These are phyloP conservation scores for Fusarium cyanostomum DNA, from an alignment of 2,329 filamentous ascomycete genomes.

Conservation along the genomic window DNA sequence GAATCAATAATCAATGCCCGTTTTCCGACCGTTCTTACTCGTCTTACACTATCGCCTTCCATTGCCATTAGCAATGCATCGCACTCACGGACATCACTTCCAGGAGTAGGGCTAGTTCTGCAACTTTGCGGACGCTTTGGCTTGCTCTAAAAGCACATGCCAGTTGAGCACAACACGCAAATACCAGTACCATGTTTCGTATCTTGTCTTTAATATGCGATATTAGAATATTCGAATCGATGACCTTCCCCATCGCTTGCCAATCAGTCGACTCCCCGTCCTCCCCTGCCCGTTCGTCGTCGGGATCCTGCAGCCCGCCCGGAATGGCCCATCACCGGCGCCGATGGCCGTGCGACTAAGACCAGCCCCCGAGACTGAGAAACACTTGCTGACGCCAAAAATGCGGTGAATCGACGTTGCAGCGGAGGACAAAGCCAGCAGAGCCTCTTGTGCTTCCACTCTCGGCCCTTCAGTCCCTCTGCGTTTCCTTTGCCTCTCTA, in stretches of 20 bases:
- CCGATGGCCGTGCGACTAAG: slow-evolving; percentile 31
- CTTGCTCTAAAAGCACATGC: neutral
- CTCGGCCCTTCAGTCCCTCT: slow-evolving; percentile 17
- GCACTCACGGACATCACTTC: slow-evolving; percentile 15
- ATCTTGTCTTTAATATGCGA: neutral
- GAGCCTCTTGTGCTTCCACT: slow-evolving; percentile 29
- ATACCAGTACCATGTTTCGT: neutral
- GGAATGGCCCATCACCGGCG: slow-evolving; percentile 33
- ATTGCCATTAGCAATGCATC: slow-evolving; percentile 24
- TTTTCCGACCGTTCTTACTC: neutral
- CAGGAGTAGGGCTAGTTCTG: neutral
- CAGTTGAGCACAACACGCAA: neutral
- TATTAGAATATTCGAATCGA: neutral
- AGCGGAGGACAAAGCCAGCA: slow-evolving; percentile 26
- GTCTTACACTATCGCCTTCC: slow-evolving; percentile 2
- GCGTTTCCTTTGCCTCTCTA: slow-evolving; percentile 18
- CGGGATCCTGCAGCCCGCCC: slow-evolving; percentile 39
- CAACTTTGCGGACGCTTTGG: neutral
- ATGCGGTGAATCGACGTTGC: slow-evolving; percentile 43
- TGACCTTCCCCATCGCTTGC: slow-evolving; percentile 5
- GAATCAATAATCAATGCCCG: neutral
- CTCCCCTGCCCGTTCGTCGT: slow-evolving; percentile 34
- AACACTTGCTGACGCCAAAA: slow-evolving; percentile 41
- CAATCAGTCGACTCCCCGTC: slow-evolving; percentile 21
- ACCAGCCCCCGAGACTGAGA: slow-evolving; percentile 35